Evolutionary conservation across 2,329 filamentous ascomycete genomes (phyloP), one percentile per base, ranked within the genome.

Genomic region (Ophiostoma himal-ulmi): DNA sequence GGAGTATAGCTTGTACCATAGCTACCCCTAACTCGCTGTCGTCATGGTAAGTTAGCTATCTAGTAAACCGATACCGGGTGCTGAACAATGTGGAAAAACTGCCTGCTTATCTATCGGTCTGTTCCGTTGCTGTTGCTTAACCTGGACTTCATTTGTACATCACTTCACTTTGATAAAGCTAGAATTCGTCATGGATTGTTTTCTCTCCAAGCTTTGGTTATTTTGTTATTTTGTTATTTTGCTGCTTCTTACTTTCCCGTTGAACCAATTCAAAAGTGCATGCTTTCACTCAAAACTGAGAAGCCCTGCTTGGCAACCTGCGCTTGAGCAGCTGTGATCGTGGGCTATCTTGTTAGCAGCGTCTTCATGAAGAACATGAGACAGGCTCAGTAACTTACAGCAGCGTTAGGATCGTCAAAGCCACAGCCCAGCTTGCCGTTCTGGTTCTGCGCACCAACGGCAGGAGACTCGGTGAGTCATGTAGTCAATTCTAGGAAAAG

Each of bases 371-470:
- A 48, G 1, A 34, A 8, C 13, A 57, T 44, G 14, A 60, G 67
- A 44, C 20, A 39, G n/a, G 26, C 22, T 1, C 10, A 6, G 14
- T 1, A 26, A 62, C 68, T 8, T 64, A 69, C 68, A 1, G 71
- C 72, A 10, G 77, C 72, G 68, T 78, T 77, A 67, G 77, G 77
- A 72, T 78, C 77, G 62, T 73, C 74, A 71, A 78, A 78, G 70
- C 75, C 73, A 72, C 77, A 79, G 60, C 77, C 77, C n/a, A 74
- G 73, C 76, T 79, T 79, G 70, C 77, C 77, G 73, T 76, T 77
- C 74, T 79, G 77, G 71, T 75, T 74, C 69, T 74, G 72, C 5
- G 77, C 77, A n/a, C 74, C 76, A 65, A 73, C 75, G 70, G 75
- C 77, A 30, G 52, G 10, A 26, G n/a, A 26, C 52, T 5, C 10